Evolutionary conservation across 768 basidiomycete species (phyloP), one percentile per base, ranked within the genome.

Genomic region (Naganishia vaughanmartiniae): DNA sequence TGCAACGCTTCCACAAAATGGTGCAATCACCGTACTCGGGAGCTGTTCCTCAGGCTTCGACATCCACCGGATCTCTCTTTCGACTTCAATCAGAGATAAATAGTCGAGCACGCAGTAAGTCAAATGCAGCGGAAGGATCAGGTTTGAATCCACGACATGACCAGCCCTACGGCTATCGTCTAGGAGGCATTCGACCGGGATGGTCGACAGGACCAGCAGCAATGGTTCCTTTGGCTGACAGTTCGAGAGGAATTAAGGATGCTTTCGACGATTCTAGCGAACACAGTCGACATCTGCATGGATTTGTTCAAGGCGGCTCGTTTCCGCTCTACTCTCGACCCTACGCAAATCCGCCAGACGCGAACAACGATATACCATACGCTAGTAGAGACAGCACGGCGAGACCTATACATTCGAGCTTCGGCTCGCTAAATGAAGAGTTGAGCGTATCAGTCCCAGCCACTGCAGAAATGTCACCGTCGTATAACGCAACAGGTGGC

Each of bases 1-100:
- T 26, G 24, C 5, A 24, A 24, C 34, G 24, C 7, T 19, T 24
- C 12, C 39, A 24, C 36, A 42, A 17, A 12, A 63, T 63, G 60
- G n/a, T 26, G 1, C 39, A 63, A 17, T 63, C 60, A 63, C 68
- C 68, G 21, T 69, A 69, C 30, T 60, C 68, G 30, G 68, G 68
- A 19, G 39, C 21, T 33, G 26, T 69, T 21, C 68, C 68, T 51
- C 45, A 63, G 46, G 68, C 68, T 17, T 69, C 68, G 17, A 58
- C 68, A 14, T 69, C 68, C 19, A 63, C 57, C 11, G 68, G 57
- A 33, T 69, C 68, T n/a, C 68, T 69, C 21, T 63, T 63, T 30
- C 55, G 68, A 4, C 58, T 69, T 12, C 68, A 54, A 42, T 54
- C 51, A 7, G 68, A 69, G 9, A 58, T 69, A 14, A 58, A 57